Evolutionary conservation across 2,329 filamentous ascomycete genomes (phyloP), one percentile per base, ranked within the genome.

Genomic region (Aspergillus sp.): DNA sequence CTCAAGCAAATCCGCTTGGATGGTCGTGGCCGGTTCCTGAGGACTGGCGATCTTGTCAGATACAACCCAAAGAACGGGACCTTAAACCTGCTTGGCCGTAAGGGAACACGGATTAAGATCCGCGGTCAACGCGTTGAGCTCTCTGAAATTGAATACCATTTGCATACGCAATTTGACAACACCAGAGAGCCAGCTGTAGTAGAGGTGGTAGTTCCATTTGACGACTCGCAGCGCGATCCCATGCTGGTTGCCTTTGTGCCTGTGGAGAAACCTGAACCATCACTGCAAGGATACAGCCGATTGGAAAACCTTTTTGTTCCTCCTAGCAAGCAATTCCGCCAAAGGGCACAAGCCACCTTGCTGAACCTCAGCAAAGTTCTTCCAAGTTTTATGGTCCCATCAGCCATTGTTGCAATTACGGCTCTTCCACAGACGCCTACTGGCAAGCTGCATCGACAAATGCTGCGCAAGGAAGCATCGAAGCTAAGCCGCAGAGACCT

Each of bases 391-490:
- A 46, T 46, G 44, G 22, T 46, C n/a, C 44, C 44, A 19, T 25
- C 19, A 13, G 37, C 33, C 15, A 38, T 38, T 35, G 23, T 46
- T 33, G 19, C 44, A 3, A 22, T 27, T 20, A 30, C 33, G 7
- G 23, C 13, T 13, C 17, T 46, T 30, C 44, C 44, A 15, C 23
- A n/a, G 33, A 46, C 44, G 10, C 23, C 25, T 22, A 39, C 44
- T 37, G 44, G 44, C 32, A 46, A 46, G 33, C 33, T 33, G 22
- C 20, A 46, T 20, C 44, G 44, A 23, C 44, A 22, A 25, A 13
- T 15, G 22, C 22, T 46, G 44, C 44, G 44, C 22, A 7, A 35
- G 9, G 13, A 32, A 35, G 43, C 35, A n/a, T 25, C 19, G 15
- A 23, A 35, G 17, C 43, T 45, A 23, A 20, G 43, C n/a, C 30